phyloP scores from a whole-genome alignment of 2,329 filamentous ascomycete species.

The Ophiostoma fasciatum region DNA sequence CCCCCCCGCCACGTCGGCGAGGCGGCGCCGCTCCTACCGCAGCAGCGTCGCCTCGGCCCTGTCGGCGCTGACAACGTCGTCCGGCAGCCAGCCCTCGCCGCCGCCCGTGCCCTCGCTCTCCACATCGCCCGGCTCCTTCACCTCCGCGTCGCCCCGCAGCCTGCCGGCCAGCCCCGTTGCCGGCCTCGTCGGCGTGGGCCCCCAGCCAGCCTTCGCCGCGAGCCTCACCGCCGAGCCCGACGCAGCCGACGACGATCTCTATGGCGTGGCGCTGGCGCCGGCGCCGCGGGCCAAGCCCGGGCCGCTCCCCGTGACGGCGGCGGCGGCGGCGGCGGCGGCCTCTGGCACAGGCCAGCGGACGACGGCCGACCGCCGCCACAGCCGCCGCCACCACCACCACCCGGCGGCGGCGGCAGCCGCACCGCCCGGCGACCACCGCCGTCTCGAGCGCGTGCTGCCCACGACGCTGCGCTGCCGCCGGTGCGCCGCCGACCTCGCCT shows the following conservation, averaged over 20 bases:
- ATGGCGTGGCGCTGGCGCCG: too few species aligned
- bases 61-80: not conserved
- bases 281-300: too few species aligned
- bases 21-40: not conserved
- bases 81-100: not conserved
- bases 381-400: too few species aligned
- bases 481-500: constrained; percentile 47
- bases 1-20: too few species aligned
- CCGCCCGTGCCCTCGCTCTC: constrained; percentile 10
- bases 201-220: too few species aligned
- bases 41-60: constrained; percentile 4
- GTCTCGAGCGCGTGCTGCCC: constrained; percentile 30
- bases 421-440: constrained; percentile 8
- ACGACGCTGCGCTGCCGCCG: constrained; percentile 43
- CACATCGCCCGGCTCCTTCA: constrained; percentile 8
- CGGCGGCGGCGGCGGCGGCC: not conserved
- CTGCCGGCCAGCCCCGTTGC: not conserved
- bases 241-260: too few species aligned
- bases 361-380: too few species aligned
- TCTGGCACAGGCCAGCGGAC: too few species aligned
- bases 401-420: not conserved
- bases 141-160: not conserved
- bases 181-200: not conserved
- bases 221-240: too few species aligned
- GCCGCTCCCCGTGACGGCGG: too few species aligned